phyloP scores from a whole-genome alignment of 1,139 yeast species.

The Zygotorulaspora mrakii region DNA sequence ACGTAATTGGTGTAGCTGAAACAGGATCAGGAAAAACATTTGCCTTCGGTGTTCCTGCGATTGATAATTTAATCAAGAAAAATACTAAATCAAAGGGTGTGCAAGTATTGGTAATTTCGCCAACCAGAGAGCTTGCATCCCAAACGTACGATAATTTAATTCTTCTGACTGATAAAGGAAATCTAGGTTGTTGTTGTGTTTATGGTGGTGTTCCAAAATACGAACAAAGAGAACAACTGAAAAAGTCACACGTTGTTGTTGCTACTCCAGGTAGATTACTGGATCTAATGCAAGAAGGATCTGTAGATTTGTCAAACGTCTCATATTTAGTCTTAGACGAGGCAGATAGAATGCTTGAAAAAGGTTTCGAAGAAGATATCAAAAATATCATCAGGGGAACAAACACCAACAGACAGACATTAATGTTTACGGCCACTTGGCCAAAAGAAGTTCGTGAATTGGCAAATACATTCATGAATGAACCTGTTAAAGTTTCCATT shows the following conservation, averaged over 20 bases:
- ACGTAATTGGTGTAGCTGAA: conserved; percentile 96
- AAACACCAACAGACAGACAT: conserved; percentile 83
- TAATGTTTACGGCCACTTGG: conserved; percentile 98
- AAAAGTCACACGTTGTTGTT: conserved; percentile 69
- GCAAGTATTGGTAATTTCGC: conserved; percentile 82
- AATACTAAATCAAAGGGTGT: conserved; percentile 47
- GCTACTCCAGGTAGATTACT: conserved; percentile 97
- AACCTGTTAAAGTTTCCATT: conserved; percentile 83
- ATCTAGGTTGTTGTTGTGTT: conserved; percentile 72
- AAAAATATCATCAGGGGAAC: conserved; percentile 85
- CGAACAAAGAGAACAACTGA: conserved; percentile 71
- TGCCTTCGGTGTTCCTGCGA: conserved; percentile 98
- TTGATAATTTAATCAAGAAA: conserved; percentile 51
- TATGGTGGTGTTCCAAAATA: conserved; percentile 98
- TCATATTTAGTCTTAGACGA: conserved; percentile 88
- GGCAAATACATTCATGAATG: conserved; percentile 79
- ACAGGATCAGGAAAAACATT: conserved; percentile 98
- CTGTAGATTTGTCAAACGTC: conserved; percentile 63
- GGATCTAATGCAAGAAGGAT: conserved; percentile 86
- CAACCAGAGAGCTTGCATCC: conserved; percentile 94
- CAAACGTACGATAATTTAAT: conserved; percentile 86
- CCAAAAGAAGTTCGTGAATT: conserved; percentile 94
- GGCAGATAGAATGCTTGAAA: conserved; percentile 97
- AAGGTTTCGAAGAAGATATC: conserved; percentile 95
- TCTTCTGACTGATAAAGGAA: conserved; percentile 57